These are phyloP conservation scores for Backusella mclennaniae DNA, from an alignment of 192 early-diverging fungal species.

Conservation along the genomic window DNA sequence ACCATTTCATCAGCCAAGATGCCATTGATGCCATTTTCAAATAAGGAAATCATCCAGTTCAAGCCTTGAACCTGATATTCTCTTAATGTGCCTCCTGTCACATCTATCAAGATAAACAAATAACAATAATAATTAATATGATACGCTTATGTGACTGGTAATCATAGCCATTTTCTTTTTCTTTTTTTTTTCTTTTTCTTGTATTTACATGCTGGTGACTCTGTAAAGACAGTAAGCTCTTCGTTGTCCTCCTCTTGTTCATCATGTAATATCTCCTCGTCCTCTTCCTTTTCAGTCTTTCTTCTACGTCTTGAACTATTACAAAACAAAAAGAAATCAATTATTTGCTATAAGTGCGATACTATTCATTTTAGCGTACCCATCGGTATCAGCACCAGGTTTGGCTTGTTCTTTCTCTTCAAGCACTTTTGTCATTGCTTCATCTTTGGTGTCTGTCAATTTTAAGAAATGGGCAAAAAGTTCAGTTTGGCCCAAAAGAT, in stretches of 20 bases:
- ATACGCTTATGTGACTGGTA: neutral
- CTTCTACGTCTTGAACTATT: constrained; percentile 75
- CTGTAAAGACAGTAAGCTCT: constrained; percentile 71
- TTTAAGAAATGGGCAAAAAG: constrained; percentile 66
- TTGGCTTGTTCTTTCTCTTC: constrained; percentile 42
- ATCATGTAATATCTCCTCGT: constrained; percentile 88
- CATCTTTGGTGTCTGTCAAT: constrained; percentile 53
- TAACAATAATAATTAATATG: neutral
- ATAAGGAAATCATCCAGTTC: constrained; percentile 97
- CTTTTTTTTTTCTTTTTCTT: neutral
- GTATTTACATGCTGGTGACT: constrained; percentile 80
- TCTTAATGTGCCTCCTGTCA: constrained; percentile 88
- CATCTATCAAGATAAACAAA: constrained; percentile 49
- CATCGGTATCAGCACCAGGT: constrained; percentile 36
- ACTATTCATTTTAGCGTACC: constrained; percentile 22
- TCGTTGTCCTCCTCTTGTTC: constrained; percentile 59
- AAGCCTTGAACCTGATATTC: constrained; percentile 97
- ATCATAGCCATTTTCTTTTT: neutral
- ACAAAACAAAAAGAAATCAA: neutral
- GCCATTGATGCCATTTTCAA: constrained; percentile 97
- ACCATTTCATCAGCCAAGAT: constrained; percentile 99
- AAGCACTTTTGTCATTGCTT: constrained; percentile 49
- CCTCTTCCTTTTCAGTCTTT: constrained; percentile 98
- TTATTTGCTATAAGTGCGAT: neutral
- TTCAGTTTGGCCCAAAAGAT: constrained; percentile 62